phyloP scores from a whole-genome alignment of 169 alveolate species.

The Eimeria praecox region DNA sequence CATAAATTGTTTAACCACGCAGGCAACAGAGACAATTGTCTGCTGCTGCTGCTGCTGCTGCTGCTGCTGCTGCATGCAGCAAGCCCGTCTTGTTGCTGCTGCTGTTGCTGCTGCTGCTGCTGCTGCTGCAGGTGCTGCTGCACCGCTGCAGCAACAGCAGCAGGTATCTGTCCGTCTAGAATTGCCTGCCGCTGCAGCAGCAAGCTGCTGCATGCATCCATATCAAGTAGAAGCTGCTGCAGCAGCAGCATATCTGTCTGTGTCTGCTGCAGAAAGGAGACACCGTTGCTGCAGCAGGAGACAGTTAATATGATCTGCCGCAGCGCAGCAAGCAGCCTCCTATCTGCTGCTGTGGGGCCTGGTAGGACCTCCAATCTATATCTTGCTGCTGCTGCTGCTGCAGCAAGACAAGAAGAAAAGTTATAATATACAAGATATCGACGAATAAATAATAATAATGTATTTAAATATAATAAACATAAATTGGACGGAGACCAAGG shows the following conservation, averaged over 20 bases:
- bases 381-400: slow-evolving; percentile 25
- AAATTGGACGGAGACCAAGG: background rate
- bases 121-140: slow-evolving; percentile 23
- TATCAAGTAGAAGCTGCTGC: slow-evolving; percentile 38
- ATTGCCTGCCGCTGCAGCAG: slow-evolving; percentile 30
- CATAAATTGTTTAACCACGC: slow-evolving; percentile 3
- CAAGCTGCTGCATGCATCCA: slow-evolving; percentile 26
- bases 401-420: background rate
- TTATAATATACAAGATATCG: background rate
- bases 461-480: slow-evolving; percentile 8
- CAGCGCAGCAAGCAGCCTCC: slow-evolving; percentile 45
- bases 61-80: background rate
- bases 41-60: slow-evolving; percentile 34
- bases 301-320: slow-evolving; percentile 21
- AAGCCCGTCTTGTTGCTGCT: slow-evolving; percentile 13
- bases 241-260: slow-evolving; percentile 16
- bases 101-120: slow-evolving; percentile 68
- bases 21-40: background rate
- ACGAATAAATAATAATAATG: background rate
- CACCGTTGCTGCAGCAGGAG: slow-evolving; percentile 56
- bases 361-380: slow-evolving; percentile 31
- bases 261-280: background rate
- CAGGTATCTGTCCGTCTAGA: background rate
- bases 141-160: slow-evolving; percentile 58
- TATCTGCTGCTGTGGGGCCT: slow-evolving; percentile 48